A percentile compares a stretch with the other conserved stretches of the same genome.
phyloP scores from a whole-genome alignment of 495 filamentous ascomycete species.

The Lepraria neglecta region DNA sequence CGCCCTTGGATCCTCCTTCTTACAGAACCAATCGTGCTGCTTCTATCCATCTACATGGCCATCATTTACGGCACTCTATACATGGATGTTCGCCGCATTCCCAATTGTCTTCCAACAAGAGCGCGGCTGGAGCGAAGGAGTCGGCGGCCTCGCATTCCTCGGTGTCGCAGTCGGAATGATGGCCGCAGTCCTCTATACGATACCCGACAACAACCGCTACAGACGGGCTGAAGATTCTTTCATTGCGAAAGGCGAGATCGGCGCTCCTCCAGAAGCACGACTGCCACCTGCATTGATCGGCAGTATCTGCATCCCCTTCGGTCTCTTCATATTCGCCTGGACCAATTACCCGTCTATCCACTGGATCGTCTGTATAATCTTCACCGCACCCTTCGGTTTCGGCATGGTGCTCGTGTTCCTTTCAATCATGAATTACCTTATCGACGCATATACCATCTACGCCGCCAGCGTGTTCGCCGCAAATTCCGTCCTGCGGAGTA shows the following conservation, averaged over 20 bases:
- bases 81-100: slow-evolving; percentile 73
- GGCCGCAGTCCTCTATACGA: slow-evolving; percentile 45
- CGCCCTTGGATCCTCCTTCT: slow-evolving; percentile 48
- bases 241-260: slow-evolving; percentile 20
- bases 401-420: slow-evolving; percentile 73
- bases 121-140: slow-evolving; percentile 67
- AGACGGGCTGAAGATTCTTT: slow-evolving; percentile 27
- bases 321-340: slow-evolving; percentile 64
- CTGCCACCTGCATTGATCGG: slow-evolving; percentile 44
- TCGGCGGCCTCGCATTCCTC: slow-evolving; percentile 69
- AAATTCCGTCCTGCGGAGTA: slow-evolving; percentile 61
- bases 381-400: slow-evolving; percentile 64
- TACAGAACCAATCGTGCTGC: slow-evolving; percentile 54
- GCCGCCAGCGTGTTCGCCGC: slow-evolving; percentile 76
- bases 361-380: slow-evolving; percentile 60
- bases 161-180: slow-evolving; percentile 84
- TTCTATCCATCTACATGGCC: slow-evolving; percentile 66
- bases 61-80: slow-evolving; percentile 73
- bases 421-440: slow-evolving; percentile 70
- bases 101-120: slow-evolving; percentile 70
- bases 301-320: slow-evolving; percentile 39
- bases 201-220: slow-evolving; percentile 49
- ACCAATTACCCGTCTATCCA: slow-evolving; percentile 64
- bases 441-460: slow-evolving; percentile 74
- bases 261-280: slow-evolving; percentile 43